These are phyloP conservation scores for Triticum urartu DNA, from an alignment of 176 grass and related monocot species.

Conservation along the genomic window DNA sequence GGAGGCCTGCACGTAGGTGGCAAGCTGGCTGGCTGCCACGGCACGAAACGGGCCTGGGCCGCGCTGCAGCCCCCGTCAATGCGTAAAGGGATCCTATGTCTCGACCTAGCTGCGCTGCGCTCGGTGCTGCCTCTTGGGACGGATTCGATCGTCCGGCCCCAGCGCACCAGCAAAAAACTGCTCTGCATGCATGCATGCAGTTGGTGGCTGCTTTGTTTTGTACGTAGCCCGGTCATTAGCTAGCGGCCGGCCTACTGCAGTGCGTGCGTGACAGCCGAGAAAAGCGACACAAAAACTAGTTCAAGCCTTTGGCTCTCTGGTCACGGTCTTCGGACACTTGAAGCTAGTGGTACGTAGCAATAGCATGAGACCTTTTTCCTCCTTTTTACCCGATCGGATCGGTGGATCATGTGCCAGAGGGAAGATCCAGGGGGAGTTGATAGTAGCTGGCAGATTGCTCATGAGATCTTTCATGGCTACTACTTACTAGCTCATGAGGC, in stretches of 20 bases:
- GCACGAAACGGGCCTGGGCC: conserved; percentile 16
- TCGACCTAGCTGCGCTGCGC: neutral
- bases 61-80: conserved; percentile 19
- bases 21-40: neutral
- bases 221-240: neutral
- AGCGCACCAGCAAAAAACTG: neutral
- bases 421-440: conserved; percentile 14
- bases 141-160: neutral
- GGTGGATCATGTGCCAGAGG: neutral
- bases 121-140: neutral
- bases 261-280: neutral
- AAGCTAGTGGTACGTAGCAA: neutral
- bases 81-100: conserved; percentile 50
- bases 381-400: neutral
- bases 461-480: conserved; percentile 18
- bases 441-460: conserved; percentile 6
- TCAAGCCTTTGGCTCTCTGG: neutral
- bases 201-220: neutral
- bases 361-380: neutral
- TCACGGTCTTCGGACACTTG: neutral
- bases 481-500: neutral
- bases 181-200: neutral
- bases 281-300: neutral
- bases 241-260: neutral
- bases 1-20: neutral